phyloP scores from a whole-genome alignment of 2,329 filamentous ascomycete species.

The Penicillium sp. region DNA sequence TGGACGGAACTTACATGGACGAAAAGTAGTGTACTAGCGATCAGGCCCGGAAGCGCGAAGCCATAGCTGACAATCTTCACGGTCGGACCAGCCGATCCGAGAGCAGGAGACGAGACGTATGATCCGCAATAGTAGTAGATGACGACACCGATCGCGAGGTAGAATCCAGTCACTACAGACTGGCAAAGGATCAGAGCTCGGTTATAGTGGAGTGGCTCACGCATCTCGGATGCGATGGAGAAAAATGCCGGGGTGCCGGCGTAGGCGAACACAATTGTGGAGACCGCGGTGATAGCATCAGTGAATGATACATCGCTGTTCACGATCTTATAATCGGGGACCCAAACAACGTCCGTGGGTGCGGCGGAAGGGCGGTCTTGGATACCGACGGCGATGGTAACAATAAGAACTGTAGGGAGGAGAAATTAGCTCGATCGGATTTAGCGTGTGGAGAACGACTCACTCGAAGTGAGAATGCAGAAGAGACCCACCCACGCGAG shows the following conservation, averaged over 20 bases:
- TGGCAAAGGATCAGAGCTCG: slow-evolving; percentile 34
- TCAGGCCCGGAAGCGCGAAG: slow-evolving; percentile 26
- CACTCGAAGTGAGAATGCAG: slow-evolving; percentile 18
- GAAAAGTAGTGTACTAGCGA: slow-evolving; percentile 21
- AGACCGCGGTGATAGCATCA: slow-evolving; percentile 27
- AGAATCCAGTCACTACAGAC: slow-evolving; percentile 30
- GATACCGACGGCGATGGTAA: slow-evolving; percentile 17
- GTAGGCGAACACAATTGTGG: slow-evolving; percentile 29
- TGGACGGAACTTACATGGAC: slow-evolving; percentile 14
- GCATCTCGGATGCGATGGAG: slow-evolving; percentile 40
- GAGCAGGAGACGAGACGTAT: slow-evolving; percentile 45
- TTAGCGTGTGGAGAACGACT: neutral
- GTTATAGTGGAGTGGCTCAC: slow-evolving; percentile 30
- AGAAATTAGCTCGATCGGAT: too few species aligned
- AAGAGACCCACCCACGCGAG: slow-evolving; percentile 17
- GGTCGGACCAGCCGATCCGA: slow-evolving; percentile 42
- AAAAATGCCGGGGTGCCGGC: slow-evolving; percentile 33
- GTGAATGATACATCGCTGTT: slow-evolving; percentile 21
- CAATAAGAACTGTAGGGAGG: slow-evolving; percentile 10
- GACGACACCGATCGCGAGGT: slow-evolving; percentile 38
- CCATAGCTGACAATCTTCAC: slow-evolving; percentile 44
- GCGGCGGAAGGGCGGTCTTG: slow-evolving; percentile 16
- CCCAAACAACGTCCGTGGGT: slow-evolving; percentile 12
- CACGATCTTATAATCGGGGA: slow-evolving; percentile 20
- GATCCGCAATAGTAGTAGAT: slow-evolving; percentile 47